Percentiles rank a stretch among this genome's conserved stretches.
Evolutionary conservation across 495 filamentous ascomycete species (phyloP).

Genomic region (Jackrogersella multiformis): DNA sequence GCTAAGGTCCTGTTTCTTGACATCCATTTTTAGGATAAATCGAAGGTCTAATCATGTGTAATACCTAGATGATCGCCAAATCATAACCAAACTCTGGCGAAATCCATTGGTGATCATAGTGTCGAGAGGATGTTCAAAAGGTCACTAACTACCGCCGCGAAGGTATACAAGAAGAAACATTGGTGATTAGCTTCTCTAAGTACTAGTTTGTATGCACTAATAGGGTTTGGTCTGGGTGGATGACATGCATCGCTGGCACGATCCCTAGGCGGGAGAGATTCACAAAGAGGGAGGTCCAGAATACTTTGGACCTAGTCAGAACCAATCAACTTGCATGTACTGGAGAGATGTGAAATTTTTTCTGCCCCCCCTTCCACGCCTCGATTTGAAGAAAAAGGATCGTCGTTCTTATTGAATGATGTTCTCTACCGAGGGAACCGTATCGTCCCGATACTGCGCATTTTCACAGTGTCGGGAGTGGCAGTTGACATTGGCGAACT

Average conservation of each 20-base stretch:
- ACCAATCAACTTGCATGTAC: conserved; percentile 39
- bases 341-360: conserved; percentile 22
- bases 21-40: conserved; percentile 5
- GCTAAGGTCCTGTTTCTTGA: not conserved
- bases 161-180: conserved; percentile 14
- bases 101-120: not conserved
- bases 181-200: not conserved
- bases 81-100: conserved; percentile 5
- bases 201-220: conserved; percentile 20
- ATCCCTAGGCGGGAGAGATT: conserved; percentile 24
- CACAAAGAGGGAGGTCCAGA: conserved; percentile 36
- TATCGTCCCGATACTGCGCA: conserved; percentile 28
- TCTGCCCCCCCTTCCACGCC: conserved; percentile 27
- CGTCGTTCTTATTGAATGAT: conserved; percentile 17
- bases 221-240: conserved; percentile 30
- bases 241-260: conserved; percentile 35
- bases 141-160: conserved; percentile 3
- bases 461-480: conserved; percentile 21
- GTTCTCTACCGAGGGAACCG: conserved; percentile 24
- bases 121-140: not conserved
- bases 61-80: conserved; percentile 6
- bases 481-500: conserved; percentile 32
- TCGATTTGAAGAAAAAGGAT: conserved; percentile 34
- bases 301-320: conserved; percentile 18
- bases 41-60: conserved; percentile 13